These are phyloP conservation scores for Picocystis salinarum DNA, from an alignment of 139 green algal species.

Conservation along the genomic window DNA sequence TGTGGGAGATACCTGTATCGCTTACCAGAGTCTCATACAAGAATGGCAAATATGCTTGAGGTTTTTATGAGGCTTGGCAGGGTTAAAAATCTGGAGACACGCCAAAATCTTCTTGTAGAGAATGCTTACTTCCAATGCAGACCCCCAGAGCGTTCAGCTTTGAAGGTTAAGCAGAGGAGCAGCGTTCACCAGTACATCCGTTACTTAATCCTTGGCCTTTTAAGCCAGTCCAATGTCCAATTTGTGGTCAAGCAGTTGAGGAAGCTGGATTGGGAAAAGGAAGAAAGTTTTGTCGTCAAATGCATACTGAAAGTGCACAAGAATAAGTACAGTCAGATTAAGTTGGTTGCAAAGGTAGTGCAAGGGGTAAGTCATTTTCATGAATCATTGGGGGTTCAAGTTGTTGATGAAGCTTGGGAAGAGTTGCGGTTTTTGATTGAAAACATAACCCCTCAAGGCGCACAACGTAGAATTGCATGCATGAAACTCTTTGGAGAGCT, in stretches of 20 bases:
- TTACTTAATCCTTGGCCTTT: conserved; percentile 55
- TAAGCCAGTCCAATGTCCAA: conserved; percentile 28
- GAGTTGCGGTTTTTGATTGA: conserved; percentile 59
- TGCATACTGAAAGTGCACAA: conserved; percentile 51
- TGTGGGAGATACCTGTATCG: conserved; percentile 62
- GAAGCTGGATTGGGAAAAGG: conserved; percentile 55
- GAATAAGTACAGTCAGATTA: conserved; percentile 29
- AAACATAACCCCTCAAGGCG: conserved; percentile 1
- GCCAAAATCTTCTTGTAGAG: conserved; percentile 60
- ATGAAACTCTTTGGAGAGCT: not conserved
- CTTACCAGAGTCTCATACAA: conserved; percentile 34
- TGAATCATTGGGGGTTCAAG: conserved; percentile 39
- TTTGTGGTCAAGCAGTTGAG: conserved; percentile 67
- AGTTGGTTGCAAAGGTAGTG: conserved; percentile 53
- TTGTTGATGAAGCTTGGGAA: conserved; percentile 71
- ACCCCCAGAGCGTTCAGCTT: conserved; percentile 14
- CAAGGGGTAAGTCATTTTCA: conserved; percentile 59
- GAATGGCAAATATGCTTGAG: conserved; percentile 69
- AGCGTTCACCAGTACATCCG: conserved; percentile 72
- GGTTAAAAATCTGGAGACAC: conserved; percentile 57
- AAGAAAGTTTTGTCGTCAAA: conserved; percentile 59
- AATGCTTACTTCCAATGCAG: conserved; percentile 56
- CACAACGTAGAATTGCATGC: not conserved
- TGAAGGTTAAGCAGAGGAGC: conserved; percentile 19
- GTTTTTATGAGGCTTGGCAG: conserved; percentile 19